Conservation (phyloP, 2,329 filamentous ascomycete genomes). For the Sarocladiaceae sp. region DNA sequence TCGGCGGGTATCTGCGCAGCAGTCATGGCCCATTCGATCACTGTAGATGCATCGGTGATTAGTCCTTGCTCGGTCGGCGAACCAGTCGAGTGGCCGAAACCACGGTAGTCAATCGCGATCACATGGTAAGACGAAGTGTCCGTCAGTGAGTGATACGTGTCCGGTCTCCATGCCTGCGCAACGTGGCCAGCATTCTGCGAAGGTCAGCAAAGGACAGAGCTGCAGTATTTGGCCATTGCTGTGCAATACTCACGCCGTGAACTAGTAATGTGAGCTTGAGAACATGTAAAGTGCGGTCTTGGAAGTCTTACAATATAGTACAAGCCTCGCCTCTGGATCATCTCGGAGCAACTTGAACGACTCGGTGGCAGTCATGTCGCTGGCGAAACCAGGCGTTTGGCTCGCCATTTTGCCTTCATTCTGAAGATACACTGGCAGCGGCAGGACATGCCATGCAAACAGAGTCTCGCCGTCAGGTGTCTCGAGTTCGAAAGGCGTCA, state of each 20-base stretch:
- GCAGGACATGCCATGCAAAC: slow-evolving; percentile 88
- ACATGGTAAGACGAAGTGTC: slow-evolving; percentile 71
- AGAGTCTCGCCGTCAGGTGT: slow-evolving; percentile 72
- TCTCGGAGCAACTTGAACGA: slow-evolving; percentile 56
- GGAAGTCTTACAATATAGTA: slow-evolving; percentile 52
- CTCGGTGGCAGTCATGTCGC: slow-evolving; percentile 48
- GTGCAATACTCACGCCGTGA: slow-evolving; percentile 43
- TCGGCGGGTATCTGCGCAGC: slow-evolving; percentile 58
- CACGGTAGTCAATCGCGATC: slow-evolving; percentile 85
- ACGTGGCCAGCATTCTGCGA: slow-evolving; percentile 77
- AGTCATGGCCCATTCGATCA: slow-evolving; percentile 66
- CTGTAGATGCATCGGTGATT: slow-evolving; percentile 68
- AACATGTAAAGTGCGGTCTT: background rate
- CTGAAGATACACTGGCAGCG: slow-evolving; percentile 66
- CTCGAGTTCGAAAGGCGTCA: slow-evolving; percentile 73
- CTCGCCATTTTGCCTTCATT: slow-evolving; percentile 58
- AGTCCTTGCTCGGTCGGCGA: slow-evolving; percentile 72
- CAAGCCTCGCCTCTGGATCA: slow-evolving; percentile 56
- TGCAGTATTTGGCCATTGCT: background rate
- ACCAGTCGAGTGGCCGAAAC: slow-evolving; percentile 78
- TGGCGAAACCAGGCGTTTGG: slow-evolving; percentile 39
- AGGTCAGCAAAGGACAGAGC: slow-evolving; percentile 13
- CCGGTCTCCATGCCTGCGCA: slow-evolving; percentile 68
- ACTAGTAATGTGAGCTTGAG: slow-evolving; percentile 29
- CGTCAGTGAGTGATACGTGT: slow-evolving; percentile 71